Percentiles rank a stretch among this genome's conserved stretches.
Evolutionary conservation across 257 asterid species (phyloP).

Genomic region (Scutellaria minor): DNA sequence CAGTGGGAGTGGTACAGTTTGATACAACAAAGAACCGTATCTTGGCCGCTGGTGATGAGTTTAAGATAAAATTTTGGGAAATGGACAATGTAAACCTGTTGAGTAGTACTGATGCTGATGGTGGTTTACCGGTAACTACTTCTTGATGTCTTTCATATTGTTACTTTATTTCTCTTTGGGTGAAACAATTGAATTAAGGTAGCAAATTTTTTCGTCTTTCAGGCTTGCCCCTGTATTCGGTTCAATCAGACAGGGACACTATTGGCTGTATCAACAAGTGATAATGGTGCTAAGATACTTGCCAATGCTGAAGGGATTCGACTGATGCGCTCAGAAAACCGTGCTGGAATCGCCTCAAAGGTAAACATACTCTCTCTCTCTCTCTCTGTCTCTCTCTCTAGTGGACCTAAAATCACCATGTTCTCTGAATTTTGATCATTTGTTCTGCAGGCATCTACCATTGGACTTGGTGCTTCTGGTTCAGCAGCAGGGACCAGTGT

Average conservation of each 20-base stretch:
- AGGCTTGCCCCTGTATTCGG: slow-evolving; percentile 77
- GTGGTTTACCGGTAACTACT: slow-evolving; percentile 62
- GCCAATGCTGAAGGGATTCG: slow-evolving; percentile 59
- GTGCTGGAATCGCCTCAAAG: slow-evolving; percentile 49
- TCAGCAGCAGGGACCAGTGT: slow-evolving; percentile 49
- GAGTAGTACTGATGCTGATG: slow-evolving; percentile 59
- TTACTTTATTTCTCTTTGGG: not conserved
- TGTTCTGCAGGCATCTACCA: slow-evolving; percentile 46
- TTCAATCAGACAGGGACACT: slow-evolving; percentile 64
- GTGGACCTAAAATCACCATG: slow-evolving; percentile 3
- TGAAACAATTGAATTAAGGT: slow-evolving; percentile 12
- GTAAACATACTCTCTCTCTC: slow-evolving; percentile 33
- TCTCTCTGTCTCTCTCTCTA: not conserved
- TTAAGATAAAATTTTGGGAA: slow-evolving; percentile 67
- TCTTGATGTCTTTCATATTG: slow-evolving; percentile 19
- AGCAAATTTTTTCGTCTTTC: slow-evolving; percentile 33
- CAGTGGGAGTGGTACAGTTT: slow-evolving; percentile 66
- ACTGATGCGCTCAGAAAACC: slow-evolving; percentile 47
- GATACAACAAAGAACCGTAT: slow-evolving; percentile 65
- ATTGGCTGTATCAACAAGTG: slow-evolving; percentile 72
- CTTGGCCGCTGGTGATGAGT: slow-evolving; percentile 80
- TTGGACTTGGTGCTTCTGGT: slow-evolving; percentile 51
- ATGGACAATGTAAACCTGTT: slow-evolving; percentile 59
- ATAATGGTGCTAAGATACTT: slow-evolving; percentile 63
- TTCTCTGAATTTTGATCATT: slow-evolving; percentile 18